Percentiles rank a stretch among this genome's conserved stretches.
Evolutionary conservation across 306 rosid species (phyloP).

Genomic region (Benincasa hispida): DNA sequence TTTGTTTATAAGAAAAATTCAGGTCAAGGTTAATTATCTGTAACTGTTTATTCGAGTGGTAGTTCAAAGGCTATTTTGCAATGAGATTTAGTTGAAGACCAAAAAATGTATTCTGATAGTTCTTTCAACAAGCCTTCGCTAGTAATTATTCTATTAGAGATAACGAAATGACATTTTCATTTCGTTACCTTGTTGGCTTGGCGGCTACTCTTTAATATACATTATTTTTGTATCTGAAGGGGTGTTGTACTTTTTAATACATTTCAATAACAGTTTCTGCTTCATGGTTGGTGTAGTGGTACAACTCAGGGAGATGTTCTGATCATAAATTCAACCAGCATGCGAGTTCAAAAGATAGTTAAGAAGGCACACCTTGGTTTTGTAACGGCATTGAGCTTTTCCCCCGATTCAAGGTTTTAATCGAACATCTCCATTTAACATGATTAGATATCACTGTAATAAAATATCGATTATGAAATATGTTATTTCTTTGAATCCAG

Average conservation of each 20-base stretch:
- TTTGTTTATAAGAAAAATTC: neutral
- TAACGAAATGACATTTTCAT: too few relatives aligned
- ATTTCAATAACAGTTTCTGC: neutral
- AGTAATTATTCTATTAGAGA: neutral
- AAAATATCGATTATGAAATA: constrained; percentile 7
- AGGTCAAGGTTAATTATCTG: neutral
- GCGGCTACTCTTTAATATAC: neutral
- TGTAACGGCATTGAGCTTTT: constrained; percentile 73
- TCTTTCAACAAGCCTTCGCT: neutral
- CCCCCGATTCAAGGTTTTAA: constrained; percentile 75
- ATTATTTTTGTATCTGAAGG: neutral
- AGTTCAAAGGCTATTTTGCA: neutral
- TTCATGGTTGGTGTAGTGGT: constrained; percentile 56
- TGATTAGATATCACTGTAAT: neutral
- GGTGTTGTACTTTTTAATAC: neutral
- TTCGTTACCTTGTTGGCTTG: neutral
- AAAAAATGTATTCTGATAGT: neutral
- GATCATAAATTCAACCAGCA: constrained; percentile 48
- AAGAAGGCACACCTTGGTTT: constrained; percentile 78
- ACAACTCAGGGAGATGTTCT: constrained; percentile 66
- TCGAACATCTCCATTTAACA: neutral
- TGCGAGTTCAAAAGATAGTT: constrained; percentile 41
- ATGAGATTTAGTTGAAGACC: neutral
- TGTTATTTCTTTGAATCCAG: constrained; percentile 27
- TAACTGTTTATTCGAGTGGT: neutral